Evolutionary conservation across 371 early-diverging fungal genomes (phyloP).

Genomic region (Chytridium lagenaria): DNA sequence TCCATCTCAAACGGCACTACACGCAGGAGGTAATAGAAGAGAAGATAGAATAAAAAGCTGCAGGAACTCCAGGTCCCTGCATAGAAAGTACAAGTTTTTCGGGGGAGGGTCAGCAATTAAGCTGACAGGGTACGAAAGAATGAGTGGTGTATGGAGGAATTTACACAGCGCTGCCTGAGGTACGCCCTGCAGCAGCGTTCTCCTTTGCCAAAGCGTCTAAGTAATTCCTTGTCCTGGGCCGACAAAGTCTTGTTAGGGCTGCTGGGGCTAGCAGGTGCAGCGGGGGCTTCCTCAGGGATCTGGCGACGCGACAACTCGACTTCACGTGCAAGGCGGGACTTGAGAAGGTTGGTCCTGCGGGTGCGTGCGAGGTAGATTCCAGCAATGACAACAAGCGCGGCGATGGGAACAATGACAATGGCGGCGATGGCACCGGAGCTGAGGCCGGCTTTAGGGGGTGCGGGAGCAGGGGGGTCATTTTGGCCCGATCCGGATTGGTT

Average conservation of each 20-base stretch:
- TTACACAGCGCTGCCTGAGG: neutral
- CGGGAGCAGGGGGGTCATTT: neutral
- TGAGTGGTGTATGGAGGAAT: neutral
- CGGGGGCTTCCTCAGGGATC: neutral
- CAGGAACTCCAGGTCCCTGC: too few species aligned
- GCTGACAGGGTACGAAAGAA: neutral
- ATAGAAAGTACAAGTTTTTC: too few species aligned
- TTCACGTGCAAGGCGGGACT: constrained; percentile 5
- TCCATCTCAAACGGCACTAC: too few species aligned
- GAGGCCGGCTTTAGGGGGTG: neutral
- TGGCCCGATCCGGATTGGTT: neutral
- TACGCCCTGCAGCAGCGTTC: constrained; percentile 2
- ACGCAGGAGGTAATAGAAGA: too few species aligned
- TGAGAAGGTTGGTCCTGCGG: constrained; percentile 25
- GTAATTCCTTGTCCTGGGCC: constrained; percentile 22
- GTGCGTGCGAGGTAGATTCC: constrained; percentile 2
- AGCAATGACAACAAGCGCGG: constrained; percentile 5
- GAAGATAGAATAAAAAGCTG: too few species aligned
- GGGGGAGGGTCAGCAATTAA: too few species aligned
- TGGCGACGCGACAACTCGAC: constrained; percentile 7
- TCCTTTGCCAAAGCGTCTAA: constrained; percentile 1
- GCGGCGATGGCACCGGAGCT: constrained; percentile 14
- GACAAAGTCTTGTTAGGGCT: neutral
- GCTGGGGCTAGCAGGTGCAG: neutral
- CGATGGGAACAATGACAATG: constrained; percentile 21